Percentiles rank a stretch among this genome's conserved stretches.
These are phyloP conservation scores for Teunomyces funiuensis DNA, from an alignment of 805 yeast genomes.

Conservation along the genomic window DNA sequence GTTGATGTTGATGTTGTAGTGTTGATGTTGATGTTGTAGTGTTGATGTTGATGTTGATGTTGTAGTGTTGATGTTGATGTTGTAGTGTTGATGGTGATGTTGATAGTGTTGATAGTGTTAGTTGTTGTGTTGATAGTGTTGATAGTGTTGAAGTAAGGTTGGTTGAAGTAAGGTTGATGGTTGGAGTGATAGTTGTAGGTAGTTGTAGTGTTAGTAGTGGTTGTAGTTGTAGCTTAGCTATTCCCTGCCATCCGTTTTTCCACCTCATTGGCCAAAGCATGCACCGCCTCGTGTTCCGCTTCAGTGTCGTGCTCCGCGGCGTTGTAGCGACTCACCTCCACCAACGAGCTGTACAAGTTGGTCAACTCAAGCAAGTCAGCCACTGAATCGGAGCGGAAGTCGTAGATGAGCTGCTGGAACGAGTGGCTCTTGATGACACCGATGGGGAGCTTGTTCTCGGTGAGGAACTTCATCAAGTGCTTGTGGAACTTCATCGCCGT, in stretches of 20 bases:
- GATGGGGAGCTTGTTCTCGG: conserved; percentile 52
- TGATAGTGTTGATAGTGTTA: too few relatives aligned
- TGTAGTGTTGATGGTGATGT: too few relatives aligned
- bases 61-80: too few relatives aligned
- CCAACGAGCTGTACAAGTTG: conserved; percentile 41
- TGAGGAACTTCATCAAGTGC: conserved; percentile 48
- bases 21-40: too few relatives aligned
- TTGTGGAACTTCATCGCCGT: conserved; percentile 48
- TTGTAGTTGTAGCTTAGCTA: not conserved
- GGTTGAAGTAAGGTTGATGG: too few relatives aligned
- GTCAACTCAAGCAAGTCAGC: conserved; percentile 48
- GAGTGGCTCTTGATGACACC: conserved; percentile 48
- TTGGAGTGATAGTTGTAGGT: too few relatives aligned
- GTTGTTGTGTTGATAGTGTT: too few relatives aligned
- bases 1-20: too few relatives aligned
- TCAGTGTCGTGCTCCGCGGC: conserved; percentile 5
- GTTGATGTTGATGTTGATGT: too few relatives aligned
- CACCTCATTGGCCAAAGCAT: conserved; percentile 13
- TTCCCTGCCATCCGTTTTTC: conserved; percentile 9
- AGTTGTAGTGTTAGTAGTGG: not conserved
- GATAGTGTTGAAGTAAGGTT: too few relatives aligned
- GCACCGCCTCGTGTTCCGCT: conserved; percentile 11
- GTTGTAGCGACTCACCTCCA: conserved; percentile 29
- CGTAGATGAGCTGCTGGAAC: conserved; percentile 52
- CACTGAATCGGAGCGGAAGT: conserved; percentile 49